Conservation (phyloP, 805 yeast genomes). For the Ascoidea rubescens region DNA sequence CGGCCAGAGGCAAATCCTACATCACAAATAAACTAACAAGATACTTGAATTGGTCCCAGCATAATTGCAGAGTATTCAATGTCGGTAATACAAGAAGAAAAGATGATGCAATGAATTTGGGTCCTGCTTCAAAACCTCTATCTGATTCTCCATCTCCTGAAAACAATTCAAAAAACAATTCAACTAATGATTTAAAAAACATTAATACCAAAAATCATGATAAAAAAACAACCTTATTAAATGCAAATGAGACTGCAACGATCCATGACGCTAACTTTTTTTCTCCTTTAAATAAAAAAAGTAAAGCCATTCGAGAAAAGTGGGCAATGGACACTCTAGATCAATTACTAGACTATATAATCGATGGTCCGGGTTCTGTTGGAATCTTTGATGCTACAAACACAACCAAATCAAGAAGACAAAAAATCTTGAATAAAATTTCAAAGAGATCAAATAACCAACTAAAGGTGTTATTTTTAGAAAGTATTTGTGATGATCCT, state of each 20-base stretch:
- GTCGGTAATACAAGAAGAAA: conserved; percentile 90
- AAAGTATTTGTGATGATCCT: conserved; percentile 75
- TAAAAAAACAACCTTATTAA: conserved; percentile 7
- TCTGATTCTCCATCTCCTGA: conserved; percentile 22
- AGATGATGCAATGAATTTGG: conserved; percentile 40
- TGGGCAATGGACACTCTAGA: conserved; percentile 96
- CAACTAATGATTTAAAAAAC: conserved; percentile 2
- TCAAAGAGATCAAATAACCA: conserved; percentile 41
- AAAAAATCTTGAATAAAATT: conserved; percentile 41
- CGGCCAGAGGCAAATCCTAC: conserved; percentile 79
- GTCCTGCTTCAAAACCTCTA: conserved; percentile 57
- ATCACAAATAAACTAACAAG: conserved; percentile 83
- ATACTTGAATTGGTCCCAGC: conserved; percentile 88
- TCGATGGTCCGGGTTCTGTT: conserved; percentile 75
- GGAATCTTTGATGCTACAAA: conserved; percentile 87
- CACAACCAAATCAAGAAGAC: conserved; percentile 53
- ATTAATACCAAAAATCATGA: not conserved
- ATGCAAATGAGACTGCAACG: conserved; percentile 6
- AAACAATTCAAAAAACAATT: conserved; percentile 1
- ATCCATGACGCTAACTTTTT: conserved; percentile 76
- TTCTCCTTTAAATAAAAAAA: conserved; percentile 59
- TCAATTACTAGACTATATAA: conserved; percentile 64
- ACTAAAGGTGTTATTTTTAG: conserved; percentile 71
- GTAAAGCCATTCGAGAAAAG: conserved; percentile 60
- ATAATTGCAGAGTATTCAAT: conserved; percentile 79